Evolutionary conservation across 768 basidiomycete genomes (phyloP).

Genomic region (Amanita rubescens): DNA sequence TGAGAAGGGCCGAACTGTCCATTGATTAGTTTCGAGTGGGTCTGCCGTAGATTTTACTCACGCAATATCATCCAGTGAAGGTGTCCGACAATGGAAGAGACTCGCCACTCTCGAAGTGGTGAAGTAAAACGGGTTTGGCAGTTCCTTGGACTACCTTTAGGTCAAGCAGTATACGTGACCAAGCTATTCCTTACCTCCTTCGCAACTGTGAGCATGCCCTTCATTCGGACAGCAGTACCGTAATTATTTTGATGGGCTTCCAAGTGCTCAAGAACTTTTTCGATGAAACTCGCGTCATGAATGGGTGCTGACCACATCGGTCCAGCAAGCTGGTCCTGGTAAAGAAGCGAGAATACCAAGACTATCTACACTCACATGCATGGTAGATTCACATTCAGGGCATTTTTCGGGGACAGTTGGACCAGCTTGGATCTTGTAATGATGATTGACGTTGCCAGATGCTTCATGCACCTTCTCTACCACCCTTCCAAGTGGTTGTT

Average conservation of each 20-base stretch:
- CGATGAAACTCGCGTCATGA: constrained; percentile 70
- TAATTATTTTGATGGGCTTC: constrained; percentile 57
- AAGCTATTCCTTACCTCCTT: constrained; percentile 53
- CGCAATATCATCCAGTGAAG: constrained; percentile 69
- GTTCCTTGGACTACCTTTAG: constrained; percentile 44
- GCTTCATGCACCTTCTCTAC: constrained; percentile 51
- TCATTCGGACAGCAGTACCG: constrained; percentile 79
- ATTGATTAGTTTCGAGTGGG: background rate
- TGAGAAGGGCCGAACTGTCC: constrained; percentile 77
- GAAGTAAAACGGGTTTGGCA: constrained; percentile 77
- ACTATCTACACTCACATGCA: constrained; percentile 53
- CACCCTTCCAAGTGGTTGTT: constrained; percentile 79
- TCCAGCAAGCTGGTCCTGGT: constrained; percentile 61
- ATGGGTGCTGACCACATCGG: constrained; percentile 96
- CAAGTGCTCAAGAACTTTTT: constrained; percentile 68
- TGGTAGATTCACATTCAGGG: constrained; percentile 67
- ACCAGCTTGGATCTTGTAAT: constrained; percentile 67
- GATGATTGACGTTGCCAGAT: constrained; percentile 49
- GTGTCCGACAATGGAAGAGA: constrained; percentile 74
- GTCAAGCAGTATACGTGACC: background rate
- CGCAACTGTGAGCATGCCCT: constrained; percentile 91
- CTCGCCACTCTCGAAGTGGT: constrained; percentile 75
- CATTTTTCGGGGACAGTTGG: constrained; percentile 65
- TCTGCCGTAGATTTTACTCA: constrained; percentile 21
- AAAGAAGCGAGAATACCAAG: background rate